phyloP scores from a whole-genome alignment of 1,139 yeast species.

The Blastobotrys capitulatus region DNA sequence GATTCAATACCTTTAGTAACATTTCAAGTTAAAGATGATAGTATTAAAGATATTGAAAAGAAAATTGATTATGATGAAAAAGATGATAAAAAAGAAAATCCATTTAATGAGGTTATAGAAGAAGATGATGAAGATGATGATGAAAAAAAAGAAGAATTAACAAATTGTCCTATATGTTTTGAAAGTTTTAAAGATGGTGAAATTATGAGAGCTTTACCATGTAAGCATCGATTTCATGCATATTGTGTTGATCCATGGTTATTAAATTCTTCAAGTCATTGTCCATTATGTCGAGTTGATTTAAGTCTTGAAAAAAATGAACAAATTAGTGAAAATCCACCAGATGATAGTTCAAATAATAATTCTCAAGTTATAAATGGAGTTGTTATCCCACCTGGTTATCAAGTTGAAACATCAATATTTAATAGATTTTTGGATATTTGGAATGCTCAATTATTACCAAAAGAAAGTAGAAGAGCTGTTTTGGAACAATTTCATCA shows the following conservation, averaged over 20 bases:
- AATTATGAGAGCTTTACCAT: constrained; percentile 62
- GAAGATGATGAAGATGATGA: background rate
- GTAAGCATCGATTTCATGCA: constrained; percentile 80
- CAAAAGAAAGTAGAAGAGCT: constrained; percentile 30
- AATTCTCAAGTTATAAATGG: constrained; percentile 3
- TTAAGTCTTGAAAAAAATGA: constrained; percentile 25
- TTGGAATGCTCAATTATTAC: constrained; percentile 34
- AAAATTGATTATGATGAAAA: background rate
- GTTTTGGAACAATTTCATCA: constrained; percentile 30
- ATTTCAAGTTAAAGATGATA: constrained; percentile 13
- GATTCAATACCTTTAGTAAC: constrained; percentile 35
- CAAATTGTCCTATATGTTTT: constrained; percentile 74
- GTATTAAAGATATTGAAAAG: background rate
- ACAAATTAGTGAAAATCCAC: constrained; percentile 25
- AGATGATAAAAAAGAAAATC: background rate
- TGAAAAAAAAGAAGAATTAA: constrained; percentile 34
- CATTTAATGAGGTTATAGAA: too few species aligned
- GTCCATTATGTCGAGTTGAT: constrained; percentile 80
- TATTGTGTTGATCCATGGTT: constrained; percentile 83
- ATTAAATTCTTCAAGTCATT: constrained; percentile 64
- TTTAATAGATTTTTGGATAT: constrained; percentile 32
- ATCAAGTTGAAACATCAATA: constrained; percentile 26
- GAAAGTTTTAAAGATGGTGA: constrained; percentile 51
- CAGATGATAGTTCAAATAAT: constrained; percentile 13
- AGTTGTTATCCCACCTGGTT: constrained; percentile 24